Evolutionary conservation across 805 yeast genomes (phyloP), one percentile per base, ranked within the genome.

Genomic region (Cyberlindnera xylosilytica): DNA sequence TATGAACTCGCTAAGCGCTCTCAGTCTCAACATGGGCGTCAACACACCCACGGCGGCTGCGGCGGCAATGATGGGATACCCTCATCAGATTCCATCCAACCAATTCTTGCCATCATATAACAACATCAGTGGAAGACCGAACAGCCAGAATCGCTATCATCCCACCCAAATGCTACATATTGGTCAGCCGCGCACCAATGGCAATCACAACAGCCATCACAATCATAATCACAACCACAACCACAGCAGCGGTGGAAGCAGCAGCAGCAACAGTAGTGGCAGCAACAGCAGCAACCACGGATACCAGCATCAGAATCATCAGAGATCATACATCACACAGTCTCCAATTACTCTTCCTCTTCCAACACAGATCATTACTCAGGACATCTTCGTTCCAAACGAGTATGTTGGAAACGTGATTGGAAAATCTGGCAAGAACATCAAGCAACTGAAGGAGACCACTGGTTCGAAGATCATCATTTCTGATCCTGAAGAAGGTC

Each of bases 341-440:
- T 34, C 41, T 9, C 33, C 36, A 4, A 13, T 41, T 8, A 28
- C 49, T 11, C 28, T 37, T 6, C 46, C 38, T 12, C 20, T 39
- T 18, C 32, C 33, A 20, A 57, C 53, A 27, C 63, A 55, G 26
- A 62, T 76, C 53, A 70, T 75, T 41, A 74, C 79, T 41, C 87
- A 85, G 61, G 90, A 83, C 46, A 70, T 87, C 4, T 81, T 67
- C 51, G 87, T 88, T 34, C 89, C 95, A 19, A 81, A 82, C 57
- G 77, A 78, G 28, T 83, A 74, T 61, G 89, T 88, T 30, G 96
- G 96, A 1, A 77, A 86, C 30, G 81, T 88, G 20, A 88, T 88
- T 46, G 96, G 96, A 1, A 86, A 81, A 62, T 87, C 88, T 24
- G 96, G 96, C 16, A 79, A 83, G 54, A 84, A 82, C 52, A 82